phyloP scores from a whole-genome alignment of 1,284 basidiomycete species.

The Cryptococcus floricola region DNA sequence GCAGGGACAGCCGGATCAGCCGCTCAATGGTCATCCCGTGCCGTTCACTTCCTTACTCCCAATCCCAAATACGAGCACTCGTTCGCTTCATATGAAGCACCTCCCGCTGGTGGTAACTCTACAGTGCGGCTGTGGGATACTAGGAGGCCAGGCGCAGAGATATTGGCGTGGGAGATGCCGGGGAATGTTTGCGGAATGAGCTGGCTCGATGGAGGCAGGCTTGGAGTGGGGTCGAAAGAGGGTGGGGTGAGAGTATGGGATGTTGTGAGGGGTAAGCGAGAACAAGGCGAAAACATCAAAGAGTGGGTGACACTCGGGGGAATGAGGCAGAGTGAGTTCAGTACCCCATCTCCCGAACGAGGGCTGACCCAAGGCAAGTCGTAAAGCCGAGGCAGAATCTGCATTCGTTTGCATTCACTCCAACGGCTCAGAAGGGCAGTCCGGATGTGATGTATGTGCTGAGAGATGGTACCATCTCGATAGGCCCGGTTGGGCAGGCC shows the following conservation, averaged over 20 bases:
- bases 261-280: conserved; percentile 25
- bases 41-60: conserved; percentile 35
- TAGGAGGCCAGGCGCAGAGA: conserved; percentile 29
- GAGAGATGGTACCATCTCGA: conserved; percentile 40
- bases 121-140: conserved; percentile 45
- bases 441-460: conserved; percentile 40
- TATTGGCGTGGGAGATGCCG: conserved; percentile 31
- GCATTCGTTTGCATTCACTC: conserved; percentile 39
- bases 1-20: conserved; percentile 12
- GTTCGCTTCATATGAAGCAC: conserved; percentile 41
- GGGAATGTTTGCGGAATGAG: conserved; percentile 26
- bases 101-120: conserved; percentile 14
- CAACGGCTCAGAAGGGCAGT: conserved; percentile 3
- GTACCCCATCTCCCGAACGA: background rate
- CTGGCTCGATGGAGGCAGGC: conserved; percentile 27
- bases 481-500: conserved; percentile 29
- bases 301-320: conserved; percentile 38
- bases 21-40: conserved; percentile 34
- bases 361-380: conserved; percentile 23
- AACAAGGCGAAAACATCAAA: conserved; percentile 15
- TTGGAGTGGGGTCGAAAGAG: conserved; percentile 43
- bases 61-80: conserved; percentile 22
- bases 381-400: conserved; percentile 36
- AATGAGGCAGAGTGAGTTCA: conserved; percentile 33
- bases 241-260: conserved; percentile 43